These are phyloP conservation scores for Annona squamosa DNA, from an alignment of 164 flowering plant genomes.

Conservation along the genomic window DNA sequence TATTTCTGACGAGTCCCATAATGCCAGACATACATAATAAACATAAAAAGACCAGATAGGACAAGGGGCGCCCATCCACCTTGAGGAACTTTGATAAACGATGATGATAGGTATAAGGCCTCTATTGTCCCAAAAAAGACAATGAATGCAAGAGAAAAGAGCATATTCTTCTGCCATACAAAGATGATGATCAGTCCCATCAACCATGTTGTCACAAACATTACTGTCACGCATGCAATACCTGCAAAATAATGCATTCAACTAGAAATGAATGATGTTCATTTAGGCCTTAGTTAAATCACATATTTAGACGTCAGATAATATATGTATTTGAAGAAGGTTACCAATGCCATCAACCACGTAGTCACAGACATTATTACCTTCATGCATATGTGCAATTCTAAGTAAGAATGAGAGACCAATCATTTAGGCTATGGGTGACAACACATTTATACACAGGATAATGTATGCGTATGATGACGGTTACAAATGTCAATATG, in stretches of 20 bases:
- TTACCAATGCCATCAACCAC: conserved; percentile 42
- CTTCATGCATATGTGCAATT: conserved; percentile 32
- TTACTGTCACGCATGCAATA: conserved; percentile 37
- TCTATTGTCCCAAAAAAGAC: conserved; percentile 52
- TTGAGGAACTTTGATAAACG: conserved; percentile 33
- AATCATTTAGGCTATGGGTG: too few species aligned
- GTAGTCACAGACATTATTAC: conserved; percentile 43
- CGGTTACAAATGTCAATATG: not conserved
- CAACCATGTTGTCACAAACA: conserved; percentile 52
- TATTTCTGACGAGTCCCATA: conserved; percentile 53
- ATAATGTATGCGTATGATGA: not conserved
- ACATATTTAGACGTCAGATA: too few species aligned
- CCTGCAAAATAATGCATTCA: conserved; percentile 34
- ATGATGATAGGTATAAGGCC: conserved; percentile 40
- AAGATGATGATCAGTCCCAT: conserved; percentile 45
- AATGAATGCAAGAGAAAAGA: conserved; percentile 31
- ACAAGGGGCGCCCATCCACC: conserved; percentile 64
- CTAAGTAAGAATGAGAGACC: conserved; percentile 4
- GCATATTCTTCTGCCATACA: conserved; percentile 39
- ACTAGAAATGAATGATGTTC: conserved; percentile 1
- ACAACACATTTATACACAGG: not conserved
- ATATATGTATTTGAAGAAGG: conserved; percentile 32
- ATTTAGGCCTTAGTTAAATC: not conserved
- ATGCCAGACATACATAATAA: conserved; percentile 68
- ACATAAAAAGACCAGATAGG: conserved; percentile 31